phyloP scores from a whole-genome alignment of 1,139 yeast genomes.

The Tardiomyces blankii region DNA sequence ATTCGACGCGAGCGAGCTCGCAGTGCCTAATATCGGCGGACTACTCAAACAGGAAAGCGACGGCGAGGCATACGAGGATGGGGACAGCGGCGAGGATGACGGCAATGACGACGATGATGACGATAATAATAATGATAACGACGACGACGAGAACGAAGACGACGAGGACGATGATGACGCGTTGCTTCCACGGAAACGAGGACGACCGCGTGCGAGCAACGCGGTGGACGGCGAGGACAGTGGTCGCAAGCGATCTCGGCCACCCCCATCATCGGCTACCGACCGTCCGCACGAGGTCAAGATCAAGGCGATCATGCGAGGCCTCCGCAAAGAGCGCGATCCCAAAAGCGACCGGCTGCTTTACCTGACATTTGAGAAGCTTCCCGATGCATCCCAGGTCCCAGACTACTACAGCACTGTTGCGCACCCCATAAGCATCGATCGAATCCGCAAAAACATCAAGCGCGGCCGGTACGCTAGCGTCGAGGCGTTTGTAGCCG shows the following conservation, averaged over 20 bases:
- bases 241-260: constrained; percentile 68
- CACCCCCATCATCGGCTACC: constrained; percentile 91
- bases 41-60: constrained; percentile 9
- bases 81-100: constrained; percentile 23
- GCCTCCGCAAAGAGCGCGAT: constrained; percentile 61
- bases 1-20: constrained; percentile 30
- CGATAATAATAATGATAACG: constrained; percentile 20
- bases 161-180: constrained; percentile 13
- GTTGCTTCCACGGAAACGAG: constrained; percentile 10
- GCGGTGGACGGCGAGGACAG: constrained; percentile 16
- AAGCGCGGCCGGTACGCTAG: constrained; percentile 73
- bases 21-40: constrained; percentile 43
- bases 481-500: constrained; percentile 67
- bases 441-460: constrained; percentile 71
- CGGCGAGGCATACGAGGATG: constrained; percentile 16
- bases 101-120: constrained; percentile 23
- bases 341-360: constrained; percentile 36
- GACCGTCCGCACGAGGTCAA: constrained; percentile 91
- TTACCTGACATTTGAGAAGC: constrained; percentile 59
- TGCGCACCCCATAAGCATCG: constrained; percentile 65
- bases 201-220: constrained; percentile 14
- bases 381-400: constrained; percentile 60
- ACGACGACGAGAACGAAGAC: constrained; percentile 15
- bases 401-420: constrained; percentile 61
- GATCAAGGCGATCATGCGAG: constrained; percentile 75